Conservation (phyloP, 139 green algal genomes). For the Chlorella ohadii region DNA sequence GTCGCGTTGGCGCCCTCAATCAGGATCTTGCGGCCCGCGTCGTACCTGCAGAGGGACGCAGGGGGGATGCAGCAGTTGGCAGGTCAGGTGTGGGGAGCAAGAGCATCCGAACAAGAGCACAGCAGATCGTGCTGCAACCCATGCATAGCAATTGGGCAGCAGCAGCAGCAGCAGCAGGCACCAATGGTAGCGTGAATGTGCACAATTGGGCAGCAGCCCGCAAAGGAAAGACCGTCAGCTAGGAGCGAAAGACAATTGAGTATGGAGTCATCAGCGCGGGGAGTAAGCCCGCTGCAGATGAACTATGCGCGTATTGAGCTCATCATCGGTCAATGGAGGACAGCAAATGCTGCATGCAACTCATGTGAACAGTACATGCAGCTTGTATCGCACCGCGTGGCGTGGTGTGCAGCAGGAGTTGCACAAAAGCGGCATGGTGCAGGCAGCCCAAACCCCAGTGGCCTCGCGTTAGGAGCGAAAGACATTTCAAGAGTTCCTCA, state of each 20-base stretch:
- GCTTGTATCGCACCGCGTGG: no score
- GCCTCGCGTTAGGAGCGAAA: constrained; percentile 31
- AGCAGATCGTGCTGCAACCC: no score
- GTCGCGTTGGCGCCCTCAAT: constrained; percentile 99
- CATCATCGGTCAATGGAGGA: constrained; percentile 1
- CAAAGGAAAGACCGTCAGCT: constrained; percentile 15
- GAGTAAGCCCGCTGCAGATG: constrained; percentile 30
- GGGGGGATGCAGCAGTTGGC: no score
- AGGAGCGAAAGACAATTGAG: constrained; percentile 28
- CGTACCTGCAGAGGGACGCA: constrained; percentile 36
- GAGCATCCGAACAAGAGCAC: background rate
- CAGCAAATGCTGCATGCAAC: background rate
- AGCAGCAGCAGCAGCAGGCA: no score
- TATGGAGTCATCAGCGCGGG: constrained; percentile 25
- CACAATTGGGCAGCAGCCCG: no score
- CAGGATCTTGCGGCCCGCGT: constrained; percentile 88
- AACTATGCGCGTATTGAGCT: constrained; percentile 25
- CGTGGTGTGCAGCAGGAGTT: background rate
- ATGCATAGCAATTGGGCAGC: no score
- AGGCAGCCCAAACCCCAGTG: no score
- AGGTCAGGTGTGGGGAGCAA: no score
- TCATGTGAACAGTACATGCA: background rate
- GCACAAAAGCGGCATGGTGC: background rate
- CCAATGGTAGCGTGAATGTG: no score
- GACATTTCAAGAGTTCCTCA: constrained; percentile 14